Evolutionary conservation across 148 eudicot genomes (phyloP), one percentile per base, ranked within the genome.

Genomic region (Chenopodium formosanum): DNA sequence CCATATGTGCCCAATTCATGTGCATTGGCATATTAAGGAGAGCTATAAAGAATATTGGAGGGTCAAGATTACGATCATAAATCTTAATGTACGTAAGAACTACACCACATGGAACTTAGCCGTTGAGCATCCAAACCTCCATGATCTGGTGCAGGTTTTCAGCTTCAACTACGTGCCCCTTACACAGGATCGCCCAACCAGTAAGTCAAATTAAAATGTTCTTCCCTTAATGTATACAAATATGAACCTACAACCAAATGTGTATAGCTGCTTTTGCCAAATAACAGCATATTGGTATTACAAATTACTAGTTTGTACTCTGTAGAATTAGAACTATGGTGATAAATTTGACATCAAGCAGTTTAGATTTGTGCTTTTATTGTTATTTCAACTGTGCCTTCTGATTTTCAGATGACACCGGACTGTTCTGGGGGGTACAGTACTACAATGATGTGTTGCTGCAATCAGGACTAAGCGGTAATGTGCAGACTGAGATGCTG

Each of bases 1-100:
- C 22, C 91, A 91, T 75, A 90, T 93, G 97, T 91, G 95, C 83
- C 97, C 97, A 0, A 86, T 94, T 48, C 84, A 78, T 67, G 89
- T 94, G 25, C 98, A 94, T 62, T 94, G 98, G 98, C 98, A 94
- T 82, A 85, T 94, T 31, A 94, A 92, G 82, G 79, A 82, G 77
- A 94, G 91, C 70, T 94, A 94, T 74, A 90, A n/a, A 75, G 82
- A 85, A 48, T 94, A 92, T 75, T 94, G 98, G 98, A 82, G 94
- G 80, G 91, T 94, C 19, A 94, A 94, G 82, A 83, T 94, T 29
- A 94, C 97, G 1, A 80, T 94, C 23, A 87, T 86, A 34, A 94
- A 94, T 75, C 80, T 90, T 8, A 92, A 94, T 60, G 66, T 83
- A 58, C 86, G 79, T 34, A 90, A 84, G 85, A 94, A 94, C 73